Evolutionary conservation across 1,139 yeast genomes (phyloP), one percentile per base, ranked within the genome.

Genomic region (Hansenula lynferdii): DNA sequence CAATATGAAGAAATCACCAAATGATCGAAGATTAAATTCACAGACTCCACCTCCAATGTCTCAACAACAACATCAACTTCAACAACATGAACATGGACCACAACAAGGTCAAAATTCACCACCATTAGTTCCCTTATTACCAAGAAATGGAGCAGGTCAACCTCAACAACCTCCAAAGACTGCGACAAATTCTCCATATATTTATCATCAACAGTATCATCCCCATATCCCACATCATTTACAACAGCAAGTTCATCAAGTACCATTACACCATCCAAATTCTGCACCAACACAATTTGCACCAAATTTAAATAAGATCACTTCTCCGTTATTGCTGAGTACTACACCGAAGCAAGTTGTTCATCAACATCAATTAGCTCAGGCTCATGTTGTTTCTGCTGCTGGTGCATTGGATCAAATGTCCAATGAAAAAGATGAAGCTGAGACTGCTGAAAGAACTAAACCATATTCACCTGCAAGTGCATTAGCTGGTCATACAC

Each of bases 271-370:
- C 55, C 80, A 79, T 54, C 86, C 86, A 8, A 69, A 77, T 5
- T 77, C 84, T 2, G 78, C 85, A 2, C 86, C 86, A 18, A 74
- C 85, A 2, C 85, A 78, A 52, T 80, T 77, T 65, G 85, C 84
- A 25, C 77, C 83, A 0, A 80, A 80, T 30, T 60, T 79, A 41
- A 75, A 75, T 48, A 59, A 80, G 36, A 79, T 80, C 41, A 80
- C 85, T 0, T 78, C 85, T 11, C 86, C 86, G 0, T 62, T 80
- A 40, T 59, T 80, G 42, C 65, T 80, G 29, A 53, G 60, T n/a
- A 52, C 62, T 1, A 52, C 76, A 42, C 61, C 78, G 46, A 42
- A 62, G 53, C 43, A 51, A 46, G 48, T 55, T 46, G 48, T 59
- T 3, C 43, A 41, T 3, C 46, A 39, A 18, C 49, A 49, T 18